Evolutionary conservation across 768 basidiomycete genomes (phyloP).

Genomic region (Amanita exitialis): DNA sequence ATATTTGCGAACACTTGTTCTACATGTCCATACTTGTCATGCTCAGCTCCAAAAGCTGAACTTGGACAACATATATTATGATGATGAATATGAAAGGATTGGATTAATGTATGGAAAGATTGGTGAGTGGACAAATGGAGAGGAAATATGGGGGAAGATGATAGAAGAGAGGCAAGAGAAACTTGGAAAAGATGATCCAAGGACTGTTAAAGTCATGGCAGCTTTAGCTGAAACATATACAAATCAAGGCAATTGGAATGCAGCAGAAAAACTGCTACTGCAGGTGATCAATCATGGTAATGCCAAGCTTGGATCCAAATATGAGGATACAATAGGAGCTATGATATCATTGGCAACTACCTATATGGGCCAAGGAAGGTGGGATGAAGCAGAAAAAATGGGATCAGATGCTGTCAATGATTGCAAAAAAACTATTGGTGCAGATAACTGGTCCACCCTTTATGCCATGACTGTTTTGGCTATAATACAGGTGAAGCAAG

Average conservation of each 20-base stretch:
- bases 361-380: neutral
- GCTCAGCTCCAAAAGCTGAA: neutral
- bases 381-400: neutral
- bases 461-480: neutral
- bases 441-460: neutral
- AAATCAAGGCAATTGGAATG: neutral
- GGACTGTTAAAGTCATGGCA: neutral
- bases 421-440: neutral
- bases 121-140: neutral
- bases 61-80: neutral
- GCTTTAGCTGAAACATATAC: neutral
- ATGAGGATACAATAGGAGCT: neutral
- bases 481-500: neutral
- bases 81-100: neutral
- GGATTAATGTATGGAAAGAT: neutral
- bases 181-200: neutral
- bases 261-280: neutral
- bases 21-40: conserved; percentile 3
- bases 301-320: neutral
- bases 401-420: neutral
- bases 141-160: neutral
- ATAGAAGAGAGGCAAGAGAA: neutral
- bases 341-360: neutral
- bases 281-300: neutral
- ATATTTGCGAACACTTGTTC: neutral